Base-by-base conservation (phyloP, 2,329 filamentous ascomycete species). In the Alternaria ethzedia region DNA sequence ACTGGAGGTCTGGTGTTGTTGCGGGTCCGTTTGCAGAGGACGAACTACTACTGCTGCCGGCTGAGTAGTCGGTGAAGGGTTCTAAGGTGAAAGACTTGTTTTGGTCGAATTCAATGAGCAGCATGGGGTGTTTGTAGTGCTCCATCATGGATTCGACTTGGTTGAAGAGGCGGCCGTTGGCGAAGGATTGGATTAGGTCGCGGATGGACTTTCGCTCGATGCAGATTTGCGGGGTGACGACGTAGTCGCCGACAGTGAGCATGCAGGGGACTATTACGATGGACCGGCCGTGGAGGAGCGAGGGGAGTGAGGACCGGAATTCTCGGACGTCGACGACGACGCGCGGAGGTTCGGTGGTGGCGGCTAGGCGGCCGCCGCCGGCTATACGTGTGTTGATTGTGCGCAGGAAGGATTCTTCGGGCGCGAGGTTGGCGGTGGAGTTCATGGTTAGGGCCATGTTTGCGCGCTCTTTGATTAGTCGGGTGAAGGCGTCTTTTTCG, bases 311-410 rank as follows among this genome's bases (percentile, higher is more conserved):
- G 30, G 94, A 97, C 67, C 96, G 89, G 78, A 99, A 98, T 80
- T 99, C 96, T 76, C 96, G 93, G 28, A 98, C 93, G 73, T 99
- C 96, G 45, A 98, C 94, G 3, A 99, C 92, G 0, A 98, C 92
- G 25, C 94, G 90, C 1, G 96, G 95, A 21, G 94, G 94, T 68
- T 94, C 88, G 6, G 93, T 91, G 6, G 94, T 97, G 9, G 94
- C 94, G 17, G 87, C 84, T 2, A 98, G 85, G 47, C 92, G 89
- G 9, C 96, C 96, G 52, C 96, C 96, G 59, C 96, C 96, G 2
- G 96, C 96, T 73, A 99, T 98, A 62, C 96, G 89, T 6, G 96
- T 99, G 81, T 98, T 99, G 79, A 99, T 89, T 4, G 95, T 98
- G 43, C 96, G 91, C 7, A 99, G 86, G 79, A 99, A 98, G 23